A percentile compares a stretch with the other conserved stretches of the same genome.
These are phyloP conservation scores for Paramarasmius palmivorus DNA, from an alignment of 1,284 basidiomycete species.

Conservation along the genomic window DNA sequence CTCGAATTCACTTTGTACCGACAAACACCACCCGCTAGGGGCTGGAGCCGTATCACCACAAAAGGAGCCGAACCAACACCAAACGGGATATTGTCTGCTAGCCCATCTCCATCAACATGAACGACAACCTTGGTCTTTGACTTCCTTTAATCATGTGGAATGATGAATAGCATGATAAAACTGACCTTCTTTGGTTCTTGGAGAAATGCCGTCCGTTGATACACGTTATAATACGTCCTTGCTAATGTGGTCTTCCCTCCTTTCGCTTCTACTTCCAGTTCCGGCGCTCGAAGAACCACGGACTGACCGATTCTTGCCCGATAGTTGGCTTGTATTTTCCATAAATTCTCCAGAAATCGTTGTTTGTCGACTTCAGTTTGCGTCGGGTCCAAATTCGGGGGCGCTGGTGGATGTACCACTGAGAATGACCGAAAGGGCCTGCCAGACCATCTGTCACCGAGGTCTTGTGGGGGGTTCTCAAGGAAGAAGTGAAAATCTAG, in stretches of 20 bases:
- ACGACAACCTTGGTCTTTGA: slow-evolving; percentile 83
- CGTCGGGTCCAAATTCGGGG: slow-evolving; percentile 62
- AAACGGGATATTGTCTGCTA: slow-evolving; percentile 75
- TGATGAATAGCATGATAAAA: slow-evolving; percentile 4
- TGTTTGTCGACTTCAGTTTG: slow-evolving; percentile 68
- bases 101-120: slow-evolving; percentile 75
- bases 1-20: slow-evolving; percentile 74
- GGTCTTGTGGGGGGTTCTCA: slow-evolving; percentile 78
- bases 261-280: slow-evolving; percentile 69
- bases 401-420: slow-evolving; percentile 69
- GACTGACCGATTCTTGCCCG: slow-evolving; percentile 70
- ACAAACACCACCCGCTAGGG: slow-evolving; percentile 79
- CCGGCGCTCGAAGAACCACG: slow-evolving; percentile 66
- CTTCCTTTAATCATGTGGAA: slow-evolving; percentile 12
- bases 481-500: slow-evolving; percentile 85
- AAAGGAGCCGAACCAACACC: slow-evolving; percentile 68
- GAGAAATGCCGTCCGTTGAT: slow-evolving; percentile 75
- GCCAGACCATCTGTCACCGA: slow-evolving; percentile 80
- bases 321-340: slow-evolving; percentile 81
- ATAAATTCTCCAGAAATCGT: slow-evolving; percentile 85
- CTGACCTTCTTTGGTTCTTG: slow-evolving; percentile 75
- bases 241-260: slow-evolving; percentile 63
- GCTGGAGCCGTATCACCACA: slow-evolving; percentile 74
- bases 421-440: slow-evolving; percentile 78
- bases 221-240: slow-evolving; percentile 85